These are phyloP conservation scores for Melampsora americana DNA, from an alignment of 1,284 basidiomycete species.

Conservation along the genomic window DNA sequence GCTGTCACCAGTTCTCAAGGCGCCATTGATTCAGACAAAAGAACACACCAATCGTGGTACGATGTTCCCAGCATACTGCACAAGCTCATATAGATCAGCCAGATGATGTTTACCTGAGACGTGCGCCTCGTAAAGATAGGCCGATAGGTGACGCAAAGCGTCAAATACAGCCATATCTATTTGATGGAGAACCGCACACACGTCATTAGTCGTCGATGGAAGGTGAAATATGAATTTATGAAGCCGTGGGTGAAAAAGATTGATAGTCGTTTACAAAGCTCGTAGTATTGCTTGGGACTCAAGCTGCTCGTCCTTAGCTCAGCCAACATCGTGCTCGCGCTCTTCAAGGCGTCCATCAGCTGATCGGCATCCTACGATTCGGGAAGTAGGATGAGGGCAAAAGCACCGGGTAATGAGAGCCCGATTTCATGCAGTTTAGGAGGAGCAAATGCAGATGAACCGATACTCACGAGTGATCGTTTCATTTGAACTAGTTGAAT, in stretches of 20 bases:
- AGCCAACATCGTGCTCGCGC: constrained; percentile 88
- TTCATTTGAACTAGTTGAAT: constrained; percentile 91
- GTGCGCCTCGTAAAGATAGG: constrained; percentile 83
- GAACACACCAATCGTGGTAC: constrained; percentile 63
- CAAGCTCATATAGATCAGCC: constrained; percentile 92
- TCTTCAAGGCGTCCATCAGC: constrained; percentile 94
- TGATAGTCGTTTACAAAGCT: constrained; percentile 67
- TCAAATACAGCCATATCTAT: constrained; percentile 95
- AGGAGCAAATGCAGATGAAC: background rate
- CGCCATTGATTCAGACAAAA: background rate
- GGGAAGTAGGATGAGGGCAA: no score
- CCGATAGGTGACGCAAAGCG: constrained; percentile 79
- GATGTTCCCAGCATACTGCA: constrained; percentile 88
- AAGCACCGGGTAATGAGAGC: background rate
- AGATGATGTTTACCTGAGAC: constrained; percentile 81
- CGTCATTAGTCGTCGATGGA: background rate
- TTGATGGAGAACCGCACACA: background rate
- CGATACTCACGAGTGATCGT: constrained; percentile 70
- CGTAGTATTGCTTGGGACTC: constrained; percentile 86
- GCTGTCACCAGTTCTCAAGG: no score
- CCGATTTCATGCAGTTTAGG: background rate
- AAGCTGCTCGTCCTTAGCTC: constrained; percentile 86
- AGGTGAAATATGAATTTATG: background rate
- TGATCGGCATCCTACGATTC: constrained; percentile 75
- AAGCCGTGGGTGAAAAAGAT: background rate